These are phyloP conservation scores for Aphanomyces stellatus DNA, from an alignment of 352 stramenopile genomes.

Conservation along the genomic window DNA sequence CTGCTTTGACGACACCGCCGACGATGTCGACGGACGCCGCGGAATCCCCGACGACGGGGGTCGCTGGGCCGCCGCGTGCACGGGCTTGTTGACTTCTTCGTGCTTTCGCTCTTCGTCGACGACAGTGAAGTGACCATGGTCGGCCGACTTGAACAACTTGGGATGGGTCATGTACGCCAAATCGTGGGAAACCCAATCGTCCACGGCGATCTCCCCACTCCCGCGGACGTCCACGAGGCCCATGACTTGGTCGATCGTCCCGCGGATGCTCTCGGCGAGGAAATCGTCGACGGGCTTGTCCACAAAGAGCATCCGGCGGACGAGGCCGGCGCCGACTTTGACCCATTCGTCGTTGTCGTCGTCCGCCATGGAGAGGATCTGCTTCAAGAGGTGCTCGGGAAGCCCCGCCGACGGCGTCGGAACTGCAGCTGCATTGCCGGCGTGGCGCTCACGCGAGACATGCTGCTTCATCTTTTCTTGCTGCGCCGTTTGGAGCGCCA, in stretches of 20 bases:
- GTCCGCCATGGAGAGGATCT: conserved; percentile 5
- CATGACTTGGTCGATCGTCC: conserved; percentile 14
- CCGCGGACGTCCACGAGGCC: not conserved
- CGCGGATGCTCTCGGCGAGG: not conserved
- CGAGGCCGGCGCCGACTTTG: conserved; percentile 2
- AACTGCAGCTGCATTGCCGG: not conserved
- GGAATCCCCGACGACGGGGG: not conserved
- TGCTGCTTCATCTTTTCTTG: conserved; percentile 15
- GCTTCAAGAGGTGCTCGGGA: conserved; percentile 9
- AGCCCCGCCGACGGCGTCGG: not conserved
- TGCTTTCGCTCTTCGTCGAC: conserved; percentile 7
- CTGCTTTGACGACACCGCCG: not conserved
- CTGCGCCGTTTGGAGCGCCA: conserved; percentile 13
- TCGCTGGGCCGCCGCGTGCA: too few relatives aligned
- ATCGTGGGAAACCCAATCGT: conserved; percentile 20
- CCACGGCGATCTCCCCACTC: conserved; percentile 1
- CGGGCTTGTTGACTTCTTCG: not conserved
- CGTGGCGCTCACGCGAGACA: conserved; percentile 14
- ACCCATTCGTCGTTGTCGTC: conserved; percentile 18
- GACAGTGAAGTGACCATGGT: conserved; percentile 15
- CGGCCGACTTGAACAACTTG: not conserved
- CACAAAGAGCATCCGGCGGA: conserved; percentile 15
- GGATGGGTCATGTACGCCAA: conserved; percentile 17
- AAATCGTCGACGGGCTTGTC: not conserved
- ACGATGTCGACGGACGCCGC: not conserved